phyloP scores from a whole-genome alignment of 2,329 filamentous ascomycete species.

The Hymenoscyphus occultus region DNA sequence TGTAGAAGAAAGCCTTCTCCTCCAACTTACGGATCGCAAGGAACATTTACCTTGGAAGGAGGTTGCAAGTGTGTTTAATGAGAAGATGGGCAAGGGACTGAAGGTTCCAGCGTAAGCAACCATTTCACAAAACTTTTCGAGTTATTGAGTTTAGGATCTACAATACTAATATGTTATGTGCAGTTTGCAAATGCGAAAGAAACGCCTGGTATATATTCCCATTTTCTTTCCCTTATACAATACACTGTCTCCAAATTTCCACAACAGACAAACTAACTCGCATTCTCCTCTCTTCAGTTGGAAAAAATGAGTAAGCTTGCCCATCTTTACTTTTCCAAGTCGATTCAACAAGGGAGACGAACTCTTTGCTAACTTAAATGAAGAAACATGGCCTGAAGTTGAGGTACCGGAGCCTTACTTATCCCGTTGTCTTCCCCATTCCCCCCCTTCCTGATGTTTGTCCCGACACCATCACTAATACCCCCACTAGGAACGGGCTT shows the following conservation, averaged over 20 bases:
- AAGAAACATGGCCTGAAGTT: neutral
- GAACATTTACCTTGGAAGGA: conserved; percentile 38
- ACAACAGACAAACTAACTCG: neutral
- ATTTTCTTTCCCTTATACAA: neutral
- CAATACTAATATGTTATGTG: neutral
- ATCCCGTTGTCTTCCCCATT: conserved; percentile 17
- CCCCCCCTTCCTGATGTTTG: conserved; percentile 11
- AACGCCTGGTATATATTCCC: conserved; percentile 33
- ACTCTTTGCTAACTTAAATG: conserved; percentile 9
- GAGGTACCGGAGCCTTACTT: conserved; percentile 22
- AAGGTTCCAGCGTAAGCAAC: conserved; percentile 31
- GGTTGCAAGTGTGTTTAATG: conserved; percentile 34
- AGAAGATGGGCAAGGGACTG: conserved; percentile 32
- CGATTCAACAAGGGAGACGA: neutral
- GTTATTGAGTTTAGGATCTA: neutral
- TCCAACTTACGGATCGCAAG: conserved; percentile 35
- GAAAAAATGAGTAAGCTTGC: conserved; percentile 1
- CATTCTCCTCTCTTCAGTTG: neutral
- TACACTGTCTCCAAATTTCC: neutral
- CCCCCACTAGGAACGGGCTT: conserved; percentile 31
- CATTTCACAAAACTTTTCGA: neutral
- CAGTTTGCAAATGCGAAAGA: conserved; percentile 39
- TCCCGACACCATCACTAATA: conserved; percentile 15
- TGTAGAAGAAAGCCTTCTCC: conserved; percentile 35
- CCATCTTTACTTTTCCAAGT: neutral